These are phyloP conservation scores for Alternaria burnsii DNA, from an alignment of 2,329 filamentous ascomycete genomes.

Conservation along the genomic window DNA sequence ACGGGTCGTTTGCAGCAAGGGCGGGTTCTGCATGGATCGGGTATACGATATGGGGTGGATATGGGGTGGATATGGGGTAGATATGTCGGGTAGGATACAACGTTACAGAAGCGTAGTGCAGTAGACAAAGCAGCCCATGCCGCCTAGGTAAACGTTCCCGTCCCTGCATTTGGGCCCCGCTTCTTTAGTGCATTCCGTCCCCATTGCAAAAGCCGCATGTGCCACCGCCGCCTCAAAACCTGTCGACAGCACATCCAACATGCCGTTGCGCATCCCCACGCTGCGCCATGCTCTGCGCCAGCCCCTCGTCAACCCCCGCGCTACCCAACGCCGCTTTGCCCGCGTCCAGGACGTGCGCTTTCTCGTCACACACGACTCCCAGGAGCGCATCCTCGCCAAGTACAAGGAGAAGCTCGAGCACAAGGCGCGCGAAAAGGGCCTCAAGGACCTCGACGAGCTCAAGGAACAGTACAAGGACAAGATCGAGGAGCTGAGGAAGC, in stretches of 20 bases:
- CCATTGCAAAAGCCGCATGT: neutral
- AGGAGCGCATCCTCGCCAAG: constrained; percentile 77
- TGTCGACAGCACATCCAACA: neutral
- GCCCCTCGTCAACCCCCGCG: constrained; percentile 38
- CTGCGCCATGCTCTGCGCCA: constrained; percentile 45
- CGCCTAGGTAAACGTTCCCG: neutral
- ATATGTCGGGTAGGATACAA: neutral
- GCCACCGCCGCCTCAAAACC: neutral
- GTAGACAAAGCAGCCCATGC: neutral
- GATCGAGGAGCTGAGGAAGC: constrained; percentile 75
- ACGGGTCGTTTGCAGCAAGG: neutral
- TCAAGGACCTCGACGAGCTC: constrained; percentile 75
- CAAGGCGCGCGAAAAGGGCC: constrained; percentile 80
- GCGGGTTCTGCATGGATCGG: neutral
- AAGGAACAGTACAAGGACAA: constrained; percentile 85
- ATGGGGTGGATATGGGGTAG: neutral
- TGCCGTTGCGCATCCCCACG: constrained; percentile 39
- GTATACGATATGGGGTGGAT: neutral
- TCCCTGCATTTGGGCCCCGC: neutral
- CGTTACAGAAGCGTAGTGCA: neutral
- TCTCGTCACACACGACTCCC: constrained; percentile 77
- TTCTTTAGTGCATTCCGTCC: neutral
- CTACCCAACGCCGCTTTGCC: constrained; percentile 80
- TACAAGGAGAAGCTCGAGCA: constrained; percentile 85
- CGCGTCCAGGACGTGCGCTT: constrained; percentile 93